phyloP scores from a whole-genome alignment of 352 stramenopile species.

The Thalassiosira hispida region DNA sequence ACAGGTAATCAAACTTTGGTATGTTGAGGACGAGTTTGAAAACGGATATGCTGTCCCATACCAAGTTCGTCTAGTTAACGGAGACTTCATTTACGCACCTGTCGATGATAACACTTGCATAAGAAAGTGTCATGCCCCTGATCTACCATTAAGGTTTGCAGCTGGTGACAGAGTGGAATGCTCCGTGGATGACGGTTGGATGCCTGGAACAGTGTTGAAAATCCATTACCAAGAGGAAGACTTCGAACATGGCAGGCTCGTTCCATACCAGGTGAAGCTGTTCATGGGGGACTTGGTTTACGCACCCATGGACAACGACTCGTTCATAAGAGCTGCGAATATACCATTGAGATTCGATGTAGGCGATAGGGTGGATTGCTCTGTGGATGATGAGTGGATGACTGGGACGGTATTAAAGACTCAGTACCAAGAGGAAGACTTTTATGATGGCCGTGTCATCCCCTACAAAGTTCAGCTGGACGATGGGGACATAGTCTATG shows the following conservation, averaged over 20 bases:
- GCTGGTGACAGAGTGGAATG: not conserved
- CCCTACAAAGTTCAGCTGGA: too few relatives aligned
- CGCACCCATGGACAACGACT: not conserved
- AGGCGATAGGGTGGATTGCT: conserved; percentile 5
- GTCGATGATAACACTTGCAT: conserved; percentile 20
- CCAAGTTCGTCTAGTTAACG: conserved; percentile 2
- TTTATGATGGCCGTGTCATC: too few relatives aligned
- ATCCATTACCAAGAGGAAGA: not conserved
- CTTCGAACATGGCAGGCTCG: not conserved
- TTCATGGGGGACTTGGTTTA: conserved; percentile 2
- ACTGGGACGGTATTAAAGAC: too few relatives aligned
- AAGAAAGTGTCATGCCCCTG: not conserved
- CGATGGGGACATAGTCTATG: not conserved
- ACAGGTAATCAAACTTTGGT: conserved; percentile 3
- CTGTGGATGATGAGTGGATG: not conserved
- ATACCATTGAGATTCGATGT: not conserved
- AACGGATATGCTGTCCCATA: conserved; percentile 13
- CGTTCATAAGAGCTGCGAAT: conserved; percentile 3
- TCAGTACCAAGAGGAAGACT: too few relatives aligned
- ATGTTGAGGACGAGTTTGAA: conserved; percentile 9
- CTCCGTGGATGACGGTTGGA: not conserved
- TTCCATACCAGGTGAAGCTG: conserved; percentile 6
- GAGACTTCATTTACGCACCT: conserved; percentile 13
- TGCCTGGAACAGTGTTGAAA: not conserved
- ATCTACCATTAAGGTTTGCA: not conserved